Percentiles rank a stretch among this genome's conserved stretches.
phyloP scores from a whole-genome alignment of 2,329 filamentous ascomycete species.

The Sporothrix globosa region DNA sequence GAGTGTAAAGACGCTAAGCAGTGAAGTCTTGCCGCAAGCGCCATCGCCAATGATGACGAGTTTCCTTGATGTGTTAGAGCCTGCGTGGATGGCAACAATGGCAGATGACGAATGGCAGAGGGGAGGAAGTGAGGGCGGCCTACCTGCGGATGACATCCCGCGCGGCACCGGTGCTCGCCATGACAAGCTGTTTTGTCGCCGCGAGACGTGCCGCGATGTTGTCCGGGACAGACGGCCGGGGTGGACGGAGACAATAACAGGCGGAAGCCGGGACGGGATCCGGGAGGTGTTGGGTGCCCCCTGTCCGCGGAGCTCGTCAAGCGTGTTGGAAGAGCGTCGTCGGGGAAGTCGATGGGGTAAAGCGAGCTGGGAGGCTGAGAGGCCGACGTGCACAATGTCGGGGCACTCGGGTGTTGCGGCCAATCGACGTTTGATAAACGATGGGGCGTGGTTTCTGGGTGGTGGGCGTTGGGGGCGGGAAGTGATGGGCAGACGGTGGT shows the following conservation, averaged over 20 bases:
- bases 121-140: conserved; percentile 3
- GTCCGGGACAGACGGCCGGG: neutral
- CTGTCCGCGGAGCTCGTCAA: neutral
- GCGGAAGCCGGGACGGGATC: neutral
- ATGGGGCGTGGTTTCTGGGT: neutral
- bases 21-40: conserved; percentile 96
- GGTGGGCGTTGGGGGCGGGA: conserved; percentile 2
- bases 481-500: neutral
- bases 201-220: neutral
- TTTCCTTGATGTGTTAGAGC: conserved; percentile 62
- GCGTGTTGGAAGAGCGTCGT: neutral
- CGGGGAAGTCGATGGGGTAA: neutral
- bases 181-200: conserved; percentile 35
- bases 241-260: neutral
- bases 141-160: conserved; percentile 48
- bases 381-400: neutral
- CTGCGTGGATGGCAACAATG: neutral
- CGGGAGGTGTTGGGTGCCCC: conserved; percentile 1
- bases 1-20: conserved; percentile 95
- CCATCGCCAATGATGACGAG: conserved; percentile 96
- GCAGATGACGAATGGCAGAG: too few relatives aligned
- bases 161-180: conserved; percentile 43
- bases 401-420: conserved; percentile 3
- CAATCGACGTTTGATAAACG: conserved; percentile 2
- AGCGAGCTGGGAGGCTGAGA: neutral